Evolutionary conservation across 768 basidiomycete species (phyloP), one percentile per base, ranked within the genome.

Genomic region (Mycena polygramma): DNA sequence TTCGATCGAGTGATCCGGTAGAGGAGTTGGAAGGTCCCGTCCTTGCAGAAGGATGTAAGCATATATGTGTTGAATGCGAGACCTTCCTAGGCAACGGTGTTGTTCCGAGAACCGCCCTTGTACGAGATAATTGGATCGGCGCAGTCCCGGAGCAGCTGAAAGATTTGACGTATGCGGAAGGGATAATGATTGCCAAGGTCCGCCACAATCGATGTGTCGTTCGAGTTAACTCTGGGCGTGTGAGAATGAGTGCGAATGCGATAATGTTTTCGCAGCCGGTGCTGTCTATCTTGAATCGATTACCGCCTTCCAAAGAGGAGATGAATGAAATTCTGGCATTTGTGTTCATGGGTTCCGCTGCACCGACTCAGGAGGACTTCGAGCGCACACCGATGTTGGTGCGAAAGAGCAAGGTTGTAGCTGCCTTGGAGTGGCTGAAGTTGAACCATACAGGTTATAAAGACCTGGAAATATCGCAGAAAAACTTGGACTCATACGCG

Each of bases 211-310:
- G 48, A n/a, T 49, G 48, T 11, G 48, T 49, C 7, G 48, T 49
- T 5, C 3, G 48, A 11, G 48, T 49, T 3, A 49, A 49, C 22
- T 30, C 52, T 30, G 52, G 52, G 2, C 20, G 52, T 11, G 52
- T 53, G 4, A n/a, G 52, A 17, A 53, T 53, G 52, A 53, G 52
- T 53, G 52, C 77, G 11, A 79, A 82, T 77, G 77, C 75, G 17
- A 72, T 82, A 10, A 70, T 74, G 11, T 81, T 79, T 70, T 71
- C 74, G 51, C 65, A 73, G 20, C 80, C 80, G 0, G 69, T 75
- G 4, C 57, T 66, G 0, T 78, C 79, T 78, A 7, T 49, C 7
- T 49, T 49, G 48, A 49, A 49, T 17, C 9, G 14, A 9, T 17
- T 46, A 5, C 45, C 45, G 8, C 48, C n/a, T 7, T 22, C 48